These are phyloP conservation scores for Leccinum solheimii DNA, from an alignment of 1,284 basidiomycete genomes.

Conservation along the genomic window DNA sequence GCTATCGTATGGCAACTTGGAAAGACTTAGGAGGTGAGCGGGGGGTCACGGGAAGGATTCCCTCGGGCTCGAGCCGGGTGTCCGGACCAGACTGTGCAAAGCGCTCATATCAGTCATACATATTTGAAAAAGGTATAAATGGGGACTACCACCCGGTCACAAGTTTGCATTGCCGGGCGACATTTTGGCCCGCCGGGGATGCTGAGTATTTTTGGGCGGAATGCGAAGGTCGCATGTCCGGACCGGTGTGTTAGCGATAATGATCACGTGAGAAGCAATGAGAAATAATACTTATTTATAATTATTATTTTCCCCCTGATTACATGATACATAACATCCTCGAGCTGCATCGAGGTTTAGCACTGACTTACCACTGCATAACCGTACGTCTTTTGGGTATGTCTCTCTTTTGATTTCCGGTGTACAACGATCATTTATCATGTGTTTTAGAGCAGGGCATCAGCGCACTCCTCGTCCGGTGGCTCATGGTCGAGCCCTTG, in stretches of 20 bases:
- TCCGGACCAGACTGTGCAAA: conserved; percentile 7
- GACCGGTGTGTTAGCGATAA: not conserved
- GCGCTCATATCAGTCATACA: conserved; percentile 19
- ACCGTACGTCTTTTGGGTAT: conserved; percentile 13
- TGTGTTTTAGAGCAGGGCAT: not conserved
- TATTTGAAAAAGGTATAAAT: conserved; percentile 8
- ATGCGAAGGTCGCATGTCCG: conserved; percentile 4
- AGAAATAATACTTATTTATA: conserved; percentile 4
- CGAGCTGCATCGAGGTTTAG: not conserved
- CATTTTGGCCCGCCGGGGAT: conserved; percentile 15
- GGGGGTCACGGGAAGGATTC: conserved; percentile 20
- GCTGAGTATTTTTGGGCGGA: not conserved
- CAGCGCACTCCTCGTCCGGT: conserved; percentile 5
- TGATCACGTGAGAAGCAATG: not conserved
- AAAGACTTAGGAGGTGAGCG: not conserved
- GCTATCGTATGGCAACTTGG: conserved; percentile 1
- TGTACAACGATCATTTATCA: not conserved
- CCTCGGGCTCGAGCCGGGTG: conserved; percentile 22
- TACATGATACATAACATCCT: conserved; percentile 22
- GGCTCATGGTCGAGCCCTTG: conserved; percentile 36
- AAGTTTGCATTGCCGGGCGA: conserved; percentile 7
- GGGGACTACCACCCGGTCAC: conserved; percentile 4
- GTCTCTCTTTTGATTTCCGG: conserved; percentile 4
- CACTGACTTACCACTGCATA: not conserved
- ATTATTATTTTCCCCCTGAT: conserved; percentile 9